phyloP scores from a whole-genome alignment of 2,329 filamentous ascomycete species.

The Aspergillus jensenii region DNA sequence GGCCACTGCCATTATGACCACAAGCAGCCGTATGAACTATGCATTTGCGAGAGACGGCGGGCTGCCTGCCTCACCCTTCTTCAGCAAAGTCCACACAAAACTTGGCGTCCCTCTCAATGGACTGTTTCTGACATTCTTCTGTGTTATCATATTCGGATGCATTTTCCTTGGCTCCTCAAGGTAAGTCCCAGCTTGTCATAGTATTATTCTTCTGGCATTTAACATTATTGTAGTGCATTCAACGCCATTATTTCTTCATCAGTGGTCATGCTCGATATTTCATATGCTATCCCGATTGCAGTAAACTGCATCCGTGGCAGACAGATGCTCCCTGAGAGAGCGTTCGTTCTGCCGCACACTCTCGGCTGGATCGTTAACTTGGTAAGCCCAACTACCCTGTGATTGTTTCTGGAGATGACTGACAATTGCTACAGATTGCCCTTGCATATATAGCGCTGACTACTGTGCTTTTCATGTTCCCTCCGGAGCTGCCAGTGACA shows the following conservation, averaged over 20 bases:
- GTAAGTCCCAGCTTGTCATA: conserved; percentile 15
- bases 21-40: conserved; percentile 37
- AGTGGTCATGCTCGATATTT: conserved; percentile 69
- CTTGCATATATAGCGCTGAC: conserved; percentile 68
- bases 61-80: conserved; percentile 60
- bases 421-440: conserved; percentile 41
- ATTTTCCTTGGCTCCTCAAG: conserved; percentile 66
- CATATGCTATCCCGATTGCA: conserved; percentile 71
- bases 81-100: conserved; percentile 60
- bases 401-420: background rate
- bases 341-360: conserved; percentile 56
- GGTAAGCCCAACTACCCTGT: conserved; percentile 30
- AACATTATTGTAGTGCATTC: conserved; percentile 55
- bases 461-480: conserved; percentile 73
- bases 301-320: conserved; percentile 69
- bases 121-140: conserved; percentile 58
- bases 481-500: conserved; percentile 64
- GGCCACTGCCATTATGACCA: conserved; percentile 35
- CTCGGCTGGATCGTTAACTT: conserved; percentile 63
- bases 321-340: conserved; percentile 61
- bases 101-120: conserved; percentile 68
- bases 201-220: background rate
- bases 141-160: conserved; percentile 67
- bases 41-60: conserved; percentile 59
- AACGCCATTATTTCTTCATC: conserved; percentile 70